Evolutionary conservation across 2,329 filamentous ascomycete genomes (phyloP).

Genomic region (Diaporthe helianthi): DNA sequence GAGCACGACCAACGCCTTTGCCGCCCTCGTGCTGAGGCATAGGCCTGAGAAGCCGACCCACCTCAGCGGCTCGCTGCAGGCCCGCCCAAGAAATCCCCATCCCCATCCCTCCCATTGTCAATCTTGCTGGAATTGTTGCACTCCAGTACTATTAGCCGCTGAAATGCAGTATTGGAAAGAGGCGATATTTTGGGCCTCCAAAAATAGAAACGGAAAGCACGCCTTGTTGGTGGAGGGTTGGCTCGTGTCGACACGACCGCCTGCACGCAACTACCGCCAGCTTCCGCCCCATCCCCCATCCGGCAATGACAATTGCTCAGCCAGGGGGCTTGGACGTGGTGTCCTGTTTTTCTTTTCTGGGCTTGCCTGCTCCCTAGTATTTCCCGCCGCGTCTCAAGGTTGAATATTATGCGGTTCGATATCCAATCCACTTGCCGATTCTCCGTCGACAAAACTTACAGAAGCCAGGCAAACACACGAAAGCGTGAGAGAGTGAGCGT

Average conservation of each 20-base stretch:
- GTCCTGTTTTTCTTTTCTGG: slow-evolving; percentile 16
- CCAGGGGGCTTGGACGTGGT: not conserved
- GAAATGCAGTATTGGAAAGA: not conserved
- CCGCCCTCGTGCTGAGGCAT: not conserved
- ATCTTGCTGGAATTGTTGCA: not conserved
- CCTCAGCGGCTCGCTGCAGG: not conserved
- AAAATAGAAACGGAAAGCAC: slow-evolving; percentile 13
- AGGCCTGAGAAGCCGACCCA: not conserved
- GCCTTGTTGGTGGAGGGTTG: slow-evolving; percentile 7
- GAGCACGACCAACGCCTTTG: not conserved
- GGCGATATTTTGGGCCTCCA: slow-evolving; percentile 15
- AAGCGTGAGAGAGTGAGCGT: not conserved
- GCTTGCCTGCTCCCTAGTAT: not conserved
- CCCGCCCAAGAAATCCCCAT: no score
- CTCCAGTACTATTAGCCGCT: slow-evolving; percentile 6
- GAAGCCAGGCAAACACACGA: slow-evolving; percentile 3
- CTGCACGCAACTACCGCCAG: slow-evolving; percentile 1
- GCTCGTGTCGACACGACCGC: slow-evolving; percentile 10
- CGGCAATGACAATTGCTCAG: slow-evolving; percentile 9
- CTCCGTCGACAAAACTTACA: not conserved
- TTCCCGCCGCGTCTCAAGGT: slow-evolving; percentile 15
- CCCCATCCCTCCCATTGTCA: not conserved
- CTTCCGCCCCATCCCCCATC: slow-evolving; percentile 18
- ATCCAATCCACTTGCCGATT: not conserved
- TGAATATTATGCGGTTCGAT: not conserved